Conservation (phyloP, 371 early-diverging fungal species). For the Choanephora cucurbitarum region DNA sequence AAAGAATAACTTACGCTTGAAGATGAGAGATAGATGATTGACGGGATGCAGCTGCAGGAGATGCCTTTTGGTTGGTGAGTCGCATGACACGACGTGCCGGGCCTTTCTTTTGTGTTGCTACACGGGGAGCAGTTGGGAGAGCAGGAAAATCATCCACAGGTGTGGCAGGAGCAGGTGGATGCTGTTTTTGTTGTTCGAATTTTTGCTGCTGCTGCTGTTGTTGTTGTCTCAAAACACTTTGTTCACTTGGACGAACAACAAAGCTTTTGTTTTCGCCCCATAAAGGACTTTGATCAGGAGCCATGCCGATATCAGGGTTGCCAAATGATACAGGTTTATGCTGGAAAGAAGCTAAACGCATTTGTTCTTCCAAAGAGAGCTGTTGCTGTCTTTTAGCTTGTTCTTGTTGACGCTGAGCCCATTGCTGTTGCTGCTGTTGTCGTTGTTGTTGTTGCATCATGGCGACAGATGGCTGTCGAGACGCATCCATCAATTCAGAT, state of each 20-base stretch:
- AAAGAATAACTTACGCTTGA: conserved; percentile 11
- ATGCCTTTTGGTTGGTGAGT: conserved; percentile 26
- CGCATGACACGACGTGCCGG: conserved; percentile 24
- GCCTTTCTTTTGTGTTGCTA: conserved; percentile 5
- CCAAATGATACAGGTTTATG: conserved; percentile 3
- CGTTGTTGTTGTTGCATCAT: conserved; percentile 16
- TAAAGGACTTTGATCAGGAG: conserved; percentile 26
- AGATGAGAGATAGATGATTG: conserved; percentile 1
- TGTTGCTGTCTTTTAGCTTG: conserved; percentile 9
- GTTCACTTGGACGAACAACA: conserved; percentile 7
- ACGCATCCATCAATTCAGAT: conserved; percentile 22
- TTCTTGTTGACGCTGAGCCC: conserved; percentile 6
- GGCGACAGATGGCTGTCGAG: conserved; percentile 2
- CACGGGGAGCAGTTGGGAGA: conserved; percentile 21
- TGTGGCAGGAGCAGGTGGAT: background rate
- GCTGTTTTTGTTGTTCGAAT: too few species aligned
- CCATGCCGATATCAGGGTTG: conserved; percentile 15
- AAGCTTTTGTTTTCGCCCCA: conserved; percentile 45
- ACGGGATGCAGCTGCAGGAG: background rate
- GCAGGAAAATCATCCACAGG: conserved; percentile 33
- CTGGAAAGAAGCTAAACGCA: conserved; percentile 19
- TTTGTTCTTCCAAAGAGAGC: conserved; percentile 23
- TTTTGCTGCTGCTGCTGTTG: background rate
- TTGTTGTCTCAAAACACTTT: conserved; percentile 3
- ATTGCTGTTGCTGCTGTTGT: conserved; percentile 14